Percentiles rank a stretch among this genome's conserved stretches.
phyloP scores from a whole-genome alignment of 1,284 basidiomycete species.

The Ceratobasidium papillatum region DNA sequence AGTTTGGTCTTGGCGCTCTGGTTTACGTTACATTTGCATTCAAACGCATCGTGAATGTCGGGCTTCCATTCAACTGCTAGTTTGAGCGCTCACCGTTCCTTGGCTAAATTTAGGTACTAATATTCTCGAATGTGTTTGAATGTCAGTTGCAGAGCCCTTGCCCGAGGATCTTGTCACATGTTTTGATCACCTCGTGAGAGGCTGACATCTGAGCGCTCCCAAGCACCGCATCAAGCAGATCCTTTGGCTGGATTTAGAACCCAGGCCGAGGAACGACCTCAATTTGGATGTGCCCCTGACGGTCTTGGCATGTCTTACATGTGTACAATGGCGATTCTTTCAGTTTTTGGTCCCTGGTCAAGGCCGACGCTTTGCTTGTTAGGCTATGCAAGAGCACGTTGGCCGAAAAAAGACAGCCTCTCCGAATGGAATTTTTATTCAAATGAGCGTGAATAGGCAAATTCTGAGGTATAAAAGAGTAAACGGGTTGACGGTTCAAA shows the following conservation, averaged over 20 bases:
- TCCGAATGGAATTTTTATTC: not conserved
- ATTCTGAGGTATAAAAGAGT: not conserved
- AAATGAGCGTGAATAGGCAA: not conserved
- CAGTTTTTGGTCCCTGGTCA: not conserved
- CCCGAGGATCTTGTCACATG: slow-evolving; percentile 14
- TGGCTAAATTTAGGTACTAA: not conserved
- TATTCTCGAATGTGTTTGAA: not conserved
- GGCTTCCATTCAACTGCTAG: not conserved
- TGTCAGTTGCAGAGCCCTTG: not conserved
- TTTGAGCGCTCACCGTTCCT: not conserved
- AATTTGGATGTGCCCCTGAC: not conserved
- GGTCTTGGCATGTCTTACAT: not conserved
- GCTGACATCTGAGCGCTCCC: not conserved
- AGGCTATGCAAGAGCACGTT: not conserved
- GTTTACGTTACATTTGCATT: not conserved
- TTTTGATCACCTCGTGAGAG: not conserved
- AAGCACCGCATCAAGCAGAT: not conserved
- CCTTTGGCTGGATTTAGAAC: not conserved
- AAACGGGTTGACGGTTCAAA: not conserved
- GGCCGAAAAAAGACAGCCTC: slow-evolving; percentile 13
- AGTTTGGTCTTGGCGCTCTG: too few relatives aligned
- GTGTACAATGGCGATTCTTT: not conserved
- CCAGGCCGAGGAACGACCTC: not conserved
- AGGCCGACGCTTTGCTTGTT: not conserved
- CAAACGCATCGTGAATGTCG: not conserved